Base-by-base conservation (phyloP, 345 rosid species). In the Eucalyptus albens region DNA sequence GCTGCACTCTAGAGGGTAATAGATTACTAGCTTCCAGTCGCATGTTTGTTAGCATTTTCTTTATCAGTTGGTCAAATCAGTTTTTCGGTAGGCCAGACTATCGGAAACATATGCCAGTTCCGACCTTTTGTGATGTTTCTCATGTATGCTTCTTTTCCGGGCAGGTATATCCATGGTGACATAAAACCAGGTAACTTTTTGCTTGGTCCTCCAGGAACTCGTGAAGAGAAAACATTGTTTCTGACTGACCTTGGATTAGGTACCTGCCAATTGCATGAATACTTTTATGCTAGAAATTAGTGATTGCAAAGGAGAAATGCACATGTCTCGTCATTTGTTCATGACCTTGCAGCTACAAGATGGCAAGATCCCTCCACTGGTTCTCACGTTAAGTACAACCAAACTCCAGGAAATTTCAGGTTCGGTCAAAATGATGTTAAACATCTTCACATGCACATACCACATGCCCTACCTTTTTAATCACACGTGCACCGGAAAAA, bases 1-100 rank as follows among this genome's bases (percentile, higher is more conserved):
- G 92, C 94, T 97, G 93, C 98, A 97, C 90, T 95, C 97, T 31
- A 96, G 92, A 91, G 99, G 99, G 99, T 97, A 88, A 90, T 67
- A 67, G 80, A 67, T 31, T 17, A 31, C 80, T 67, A 67, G 42
- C 80, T 67, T 67, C 80, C 80, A 16, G 24, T 67, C 40, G 6
- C 81, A 69, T 69, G 44, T 67, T 15, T 31, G 21, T 67, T 67
- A 67, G 40, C 21, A 67, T 31, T 67, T 31, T 67, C 37, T 67
- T 31, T 67, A 31, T 31, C 80, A 15, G 40, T 31, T 67, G 40
- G 40, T 69, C 80, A 69, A 69, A 69, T 69, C 81, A 69, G 81
- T 69, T 37, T 37, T 77, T 77, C 4, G 9, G 15, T 19, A 21
- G 47, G 27, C 81, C 81, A 31, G 44, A 17, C 44, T 17, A 69